Evolutionary conservation across 2,329 filamentous ascomycete species (phyloP).

Genomic region (Cladosporium velox): DNA sequence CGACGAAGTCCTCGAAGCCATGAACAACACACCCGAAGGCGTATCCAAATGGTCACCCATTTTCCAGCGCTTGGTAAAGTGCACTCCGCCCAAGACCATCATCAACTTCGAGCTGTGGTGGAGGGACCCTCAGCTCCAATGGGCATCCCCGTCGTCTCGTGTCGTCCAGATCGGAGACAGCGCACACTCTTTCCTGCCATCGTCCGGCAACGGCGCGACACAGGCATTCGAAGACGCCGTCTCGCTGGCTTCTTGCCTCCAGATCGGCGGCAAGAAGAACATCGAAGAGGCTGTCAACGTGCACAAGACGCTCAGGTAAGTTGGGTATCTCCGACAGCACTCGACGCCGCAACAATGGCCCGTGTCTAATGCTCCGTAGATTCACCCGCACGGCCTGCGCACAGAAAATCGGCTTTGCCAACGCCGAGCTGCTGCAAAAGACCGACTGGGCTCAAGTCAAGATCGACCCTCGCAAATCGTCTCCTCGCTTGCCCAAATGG

Average conservation of each 20-base stretch:
- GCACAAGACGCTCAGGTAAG: slow-evolving; percentile 37
- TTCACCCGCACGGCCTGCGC: slow-evolving; percentile 28
- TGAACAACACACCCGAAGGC: slow-evolving; percentile 13
- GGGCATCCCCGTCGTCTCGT: slow-evolving; percentile 51
- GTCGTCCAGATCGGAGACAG: slow-evolving; percentile 57
- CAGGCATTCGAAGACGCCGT: slow-evolving; percentile 57
- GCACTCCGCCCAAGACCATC: slow-evolving; percentile 32
- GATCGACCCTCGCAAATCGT: slow-evolving; percentile 18
- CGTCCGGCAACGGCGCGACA: slow-evolving; percentile 55
- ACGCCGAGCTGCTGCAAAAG: slow-evolving; percentile 20
- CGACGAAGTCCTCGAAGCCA: slow-evolving; percentile 33
- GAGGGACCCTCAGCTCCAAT: slow-evolving; percentile 54
- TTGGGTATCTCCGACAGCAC: not conserved
- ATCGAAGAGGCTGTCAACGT: slow-evolving; percentile 36
- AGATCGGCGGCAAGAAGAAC: slow-evolving; percentile 45
- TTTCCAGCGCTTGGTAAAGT: slow-evolving; percentile 47
- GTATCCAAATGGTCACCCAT: slow-evolving; percentile 43
- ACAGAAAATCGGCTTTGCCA: slow-evolving; percentile 29
- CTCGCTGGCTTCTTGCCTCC: slow-evolving; percentile 49
- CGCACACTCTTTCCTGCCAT: slow-evolving; percentile 57
- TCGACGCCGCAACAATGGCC: not conserved
- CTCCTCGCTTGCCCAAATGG: slow-evolving; percentile 22
- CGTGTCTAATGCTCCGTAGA: not conserved
- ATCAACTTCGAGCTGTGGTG: slow-evolving; percentile 61
- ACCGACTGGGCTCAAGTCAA: slow-evolving; percentile 21